phyloP scores from a whole-genome alignment of 768 basidiomycete genomes.

The Russula lepida region DNA sequence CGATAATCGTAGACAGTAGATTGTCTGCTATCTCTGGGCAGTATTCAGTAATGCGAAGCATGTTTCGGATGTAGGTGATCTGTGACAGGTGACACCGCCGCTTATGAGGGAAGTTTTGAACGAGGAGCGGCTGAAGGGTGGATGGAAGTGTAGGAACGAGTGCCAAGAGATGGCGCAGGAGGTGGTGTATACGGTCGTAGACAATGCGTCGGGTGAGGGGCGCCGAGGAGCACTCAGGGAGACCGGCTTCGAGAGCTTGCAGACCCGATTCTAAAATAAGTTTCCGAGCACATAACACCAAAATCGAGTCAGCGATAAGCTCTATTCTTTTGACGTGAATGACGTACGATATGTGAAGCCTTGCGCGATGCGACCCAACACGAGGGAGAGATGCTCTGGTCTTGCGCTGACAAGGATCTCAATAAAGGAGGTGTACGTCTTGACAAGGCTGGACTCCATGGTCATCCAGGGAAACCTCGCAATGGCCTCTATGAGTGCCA shows the following conservation, averaged over 20 bases:
- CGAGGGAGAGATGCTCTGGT: slow-evolving; percentile 82
- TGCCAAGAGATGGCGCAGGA: slow-evolving; percentile 79
- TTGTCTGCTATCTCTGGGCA: slow-evolving; percentile 82
- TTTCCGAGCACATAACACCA: neutral
- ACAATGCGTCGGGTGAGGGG: slow-evolving; percentile 76
- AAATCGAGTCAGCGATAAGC: slow-evolving; percentile 10
- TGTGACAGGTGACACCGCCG: slow-evolving; percentile 73
- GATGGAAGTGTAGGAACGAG: slow-evolving; percentile 89
- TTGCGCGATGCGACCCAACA: slow-evolving; percentile 72
- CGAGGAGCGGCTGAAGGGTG: slow-evolving; percentile 76
- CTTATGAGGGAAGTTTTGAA: slow-evolving; percentile 88
- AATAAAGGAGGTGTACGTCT: slow-evolving; percentile 81
- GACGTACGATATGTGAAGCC: slow-evolving; percentile 85
- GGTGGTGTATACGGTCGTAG: slow-evolving; percentile 79
- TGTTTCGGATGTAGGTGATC: slow-evolving; percentile 84
- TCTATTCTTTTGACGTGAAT: neutral
- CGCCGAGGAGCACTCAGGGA: slow-evolving; percentile 54
- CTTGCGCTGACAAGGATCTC: slow-evolving; percentile 87
- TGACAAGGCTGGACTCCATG: slow-evolving; percentile 78
- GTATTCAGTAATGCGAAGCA: slow-evolving; percentile 74
- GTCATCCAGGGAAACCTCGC: slow-evolving; percentile 87
- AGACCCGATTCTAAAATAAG: slow-evolving; percentile 55
- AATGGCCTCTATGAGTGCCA: slow-evolving; percentile 76
- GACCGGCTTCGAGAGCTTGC: slow-evolving; percentile 47
- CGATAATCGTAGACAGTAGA: slow-evolving; percentile 79